Conservation (phyloP, 352 stramenopile species). For the Phytopythium sindhum region DNA sequence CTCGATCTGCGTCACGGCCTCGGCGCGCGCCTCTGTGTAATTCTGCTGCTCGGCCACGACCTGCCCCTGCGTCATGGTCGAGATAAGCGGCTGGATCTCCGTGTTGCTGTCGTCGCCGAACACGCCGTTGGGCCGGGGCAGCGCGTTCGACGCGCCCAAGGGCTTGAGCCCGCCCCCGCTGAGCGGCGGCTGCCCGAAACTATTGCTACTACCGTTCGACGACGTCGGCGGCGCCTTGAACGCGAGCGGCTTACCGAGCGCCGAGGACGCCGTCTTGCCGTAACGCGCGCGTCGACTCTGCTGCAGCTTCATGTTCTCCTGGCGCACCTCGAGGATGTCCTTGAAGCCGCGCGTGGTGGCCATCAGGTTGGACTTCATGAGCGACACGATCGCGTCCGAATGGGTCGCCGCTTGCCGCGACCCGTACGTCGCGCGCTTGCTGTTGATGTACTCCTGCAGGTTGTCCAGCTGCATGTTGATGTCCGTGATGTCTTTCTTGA, state of each 20-base stretch:
- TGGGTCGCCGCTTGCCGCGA: conserved; percentile 77
- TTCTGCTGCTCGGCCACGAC: conserved; percentile 75
- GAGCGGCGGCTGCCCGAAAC: conserved; percentile 10
- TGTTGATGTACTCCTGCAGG: conserved; percentile 76
- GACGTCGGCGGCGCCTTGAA: conserved; percentile 42
- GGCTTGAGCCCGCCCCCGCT: conserved; percentile 33
- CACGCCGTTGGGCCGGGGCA: conserved; percentile 54
- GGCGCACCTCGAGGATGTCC: conserved; percentile 80
- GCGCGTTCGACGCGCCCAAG: conserved; percentile 39
- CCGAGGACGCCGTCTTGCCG: conserved; percentile 65
- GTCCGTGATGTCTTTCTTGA: conserved; percentile 87
- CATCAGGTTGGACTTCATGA: conserved; percentile 86
- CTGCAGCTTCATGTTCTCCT: conserved; percentile 87
- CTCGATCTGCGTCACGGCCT: conserved; percentile 82
- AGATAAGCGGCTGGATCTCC: conserved; percentile 71
- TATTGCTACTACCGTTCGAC: not conserved
- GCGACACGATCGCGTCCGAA: conserved; percentile 76
- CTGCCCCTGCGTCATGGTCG: conserved; percentile 69
- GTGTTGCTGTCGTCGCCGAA: conserved; percentile 20
- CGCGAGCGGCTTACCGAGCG: conserved; percentile 68
- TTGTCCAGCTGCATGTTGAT: conserved; percentile 87
- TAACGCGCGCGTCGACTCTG: conserved; percentile 76
- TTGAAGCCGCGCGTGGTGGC: conserved; percentile 78
- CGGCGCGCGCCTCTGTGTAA: conserved; percentile 67
- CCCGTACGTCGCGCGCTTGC: conserved; percentile 44